Evolutionary conservation across 306 rosid genomes (phyloP), one percentile per base, ranked within the genome.

Genomic region (Astragalus membranaceus): DNA sequence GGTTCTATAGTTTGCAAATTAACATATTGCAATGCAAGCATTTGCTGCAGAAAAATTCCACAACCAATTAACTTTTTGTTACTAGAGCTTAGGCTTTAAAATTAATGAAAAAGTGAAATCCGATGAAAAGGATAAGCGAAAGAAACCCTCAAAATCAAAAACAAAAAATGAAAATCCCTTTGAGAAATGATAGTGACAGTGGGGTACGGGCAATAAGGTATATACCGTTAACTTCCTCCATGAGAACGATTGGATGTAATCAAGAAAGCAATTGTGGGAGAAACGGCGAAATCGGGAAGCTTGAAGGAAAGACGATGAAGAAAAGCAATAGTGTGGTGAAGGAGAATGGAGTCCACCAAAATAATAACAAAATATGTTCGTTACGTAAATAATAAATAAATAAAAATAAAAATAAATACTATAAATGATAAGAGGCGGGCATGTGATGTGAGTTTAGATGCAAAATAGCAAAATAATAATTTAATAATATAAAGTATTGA

Each of bases 211-310:
- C 3, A 60, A 56, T 0, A 65, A 6, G 55, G 59, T 35, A n/a
- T 3, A 47, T 71, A 84, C 85, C 83, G 14, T 74, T 74, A 80
- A 80, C 72, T 80, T 84, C 79, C 55, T 73, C 88, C 85, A 84
- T 80, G 42, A n/a, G 9, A 70, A 52, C 33, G 72, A 17, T 76
- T 0, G 66, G 44, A 77, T 66, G 72, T 9, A 52, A 66, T 37
- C 4, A 5, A 33, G 41, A 53, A 48, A 65, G 63, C 15, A 4
- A 4, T 23, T 42, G 13, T 8, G 16, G 29, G 57, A 37, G 57
- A 35, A 79, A 54, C 4, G 17, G 67, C 29, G 62, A 32, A 59
- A 56, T 46, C 7, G 4, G 37, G 7, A 55, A 39, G n/a, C 5
- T 17, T 13, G 12, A 65, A 30, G 52, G 50, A 42, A 7, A 20